These are phyloP conservation scores for Psilocybe azurescens DNA, from an alignment of 768 basidiomycete species.

Conservation along the genomic window DNA sequence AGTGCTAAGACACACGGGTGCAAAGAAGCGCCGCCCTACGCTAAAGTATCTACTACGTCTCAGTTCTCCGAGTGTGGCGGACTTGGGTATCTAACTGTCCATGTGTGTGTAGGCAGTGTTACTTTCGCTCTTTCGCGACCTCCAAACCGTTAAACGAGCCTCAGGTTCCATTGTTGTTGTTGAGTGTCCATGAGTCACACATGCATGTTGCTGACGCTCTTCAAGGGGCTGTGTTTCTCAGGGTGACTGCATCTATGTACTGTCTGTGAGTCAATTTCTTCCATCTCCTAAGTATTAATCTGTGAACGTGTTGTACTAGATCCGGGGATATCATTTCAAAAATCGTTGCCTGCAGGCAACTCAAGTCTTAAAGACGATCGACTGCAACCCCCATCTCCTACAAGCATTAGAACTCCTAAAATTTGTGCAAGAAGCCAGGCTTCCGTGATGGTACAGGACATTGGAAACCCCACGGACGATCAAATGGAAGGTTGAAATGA, in stretches of 20 bases:
- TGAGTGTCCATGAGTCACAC: background rate
- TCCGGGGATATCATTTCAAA: background rate
- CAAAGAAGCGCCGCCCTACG: no score
- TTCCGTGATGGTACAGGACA: background rate
- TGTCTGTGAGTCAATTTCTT: background rate
- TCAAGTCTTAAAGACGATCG: background rate
- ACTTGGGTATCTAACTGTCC: no score
- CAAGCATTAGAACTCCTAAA: background rate
- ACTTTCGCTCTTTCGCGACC: background rate
- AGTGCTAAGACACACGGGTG: no score
- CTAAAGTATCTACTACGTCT: no score
- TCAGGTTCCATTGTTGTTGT: no score
- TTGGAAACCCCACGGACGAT: background rate
- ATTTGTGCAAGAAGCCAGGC: background rate
- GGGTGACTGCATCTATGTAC: background rate
- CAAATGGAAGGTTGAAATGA: background rate
- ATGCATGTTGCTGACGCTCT: background rate
- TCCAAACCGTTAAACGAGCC: no score
- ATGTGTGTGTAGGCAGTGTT: background rate
- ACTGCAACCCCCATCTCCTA: background rate
- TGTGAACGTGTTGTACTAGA: background rate
- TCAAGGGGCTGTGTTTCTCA: background rate
- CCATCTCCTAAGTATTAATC: background rate
- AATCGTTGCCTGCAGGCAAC: background rate
- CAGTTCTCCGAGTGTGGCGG: no score